These are phyloP conservation scores for Alisma plantagoaquatica DNA, from an alignment of 106 monocot species.

Conservation along the genomic window DNA sequence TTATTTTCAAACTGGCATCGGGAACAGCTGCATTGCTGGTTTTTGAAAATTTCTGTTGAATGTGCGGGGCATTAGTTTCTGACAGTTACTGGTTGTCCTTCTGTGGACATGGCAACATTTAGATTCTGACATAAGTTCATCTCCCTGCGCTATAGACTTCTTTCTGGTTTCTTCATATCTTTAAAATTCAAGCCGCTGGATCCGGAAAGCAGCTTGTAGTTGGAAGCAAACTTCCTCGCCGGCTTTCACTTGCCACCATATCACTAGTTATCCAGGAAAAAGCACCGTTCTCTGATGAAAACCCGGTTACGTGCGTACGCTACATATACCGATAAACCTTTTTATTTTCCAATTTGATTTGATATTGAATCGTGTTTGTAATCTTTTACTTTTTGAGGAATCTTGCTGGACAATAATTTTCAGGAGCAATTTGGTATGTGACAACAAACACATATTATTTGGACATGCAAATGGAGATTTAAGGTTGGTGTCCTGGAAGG, in stretches of 20 bases:
- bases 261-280: conserved; percentile 68
- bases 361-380: neutral
- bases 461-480: conserved; percentile 77
- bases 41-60: neutral
- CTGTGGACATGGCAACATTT: no score
- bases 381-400: no score
- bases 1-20: no score
- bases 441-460: conserved; percentile 69
- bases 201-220: conserved; percentile 61
- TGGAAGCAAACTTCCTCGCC: conserved; percentile 60
- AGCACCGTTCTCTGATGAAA: conserved; percentile 49
- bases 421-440: conserved; percentile 97
- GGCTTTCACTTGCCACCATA: conserved; percentile 66
- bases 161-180: conserved; percentile 61
- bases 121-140: no score
- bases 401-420: no score
- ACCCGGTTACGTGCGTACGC: conserved; percentile 50
- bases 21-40: conserved; percentile 18
- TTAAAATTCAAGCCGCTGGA: conserved; percentile 63
- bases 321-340: no score
- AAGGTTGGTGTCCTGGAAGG: conserved; percentile 75
- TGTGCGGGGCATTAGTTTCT: no score
- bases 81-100: no score
- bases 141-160: conserved; percentile 56
- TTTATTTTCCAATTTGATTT: neutral